phyloP scores from a whole-genome alignment of 495 filamentous ascomycete genomes.

The Geoglossum glabrum region DNA sequence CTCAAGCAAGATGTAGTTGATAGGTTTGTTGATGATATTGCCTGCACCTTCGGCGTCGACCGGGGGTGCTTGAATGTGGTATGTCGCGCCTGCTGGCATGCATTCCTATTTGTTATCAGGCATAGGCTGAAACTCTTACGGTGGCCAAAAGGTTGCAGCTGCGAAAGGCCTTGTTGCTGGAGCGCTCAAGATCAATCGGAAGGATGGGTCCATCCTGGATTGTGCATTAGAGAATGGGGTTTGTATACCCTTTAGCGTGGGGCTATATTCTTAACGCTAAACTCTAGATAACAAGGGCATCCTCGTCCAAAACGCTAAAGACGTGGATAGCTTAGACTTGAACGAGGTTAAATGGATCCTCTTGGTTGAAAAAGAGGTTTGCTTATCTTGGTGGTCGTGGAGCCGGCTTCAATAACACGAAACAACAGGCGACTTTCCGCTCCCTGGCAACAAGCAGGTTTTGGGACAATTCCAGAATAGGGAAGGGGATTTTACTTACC shows the following conservation, averaged over 20 bases:
- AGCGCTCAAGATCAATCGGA: slow-evolving; percentile 17
- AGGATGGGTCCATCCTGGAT: slow-evolving; percentile 10
- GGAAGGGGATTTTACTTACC: slow-evolving; percentile 48
- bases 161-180: slow-evolving; percentile 56
- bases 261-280: background rate
- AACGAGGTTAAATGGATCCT: slow-evolving; percentile 45
- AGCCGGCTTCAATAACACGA: background rate
- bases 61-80: slow-evolving; percentile 47
- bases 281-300: slow-evolving; percentile 28
- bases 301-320: slow-evolving; percentile 39
- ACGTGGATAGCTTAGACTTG: slow-evolving; percentile 34
- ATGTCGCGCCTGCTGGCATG: slow-evolving; percentile 9
- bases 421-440: slow-evolving; percentile 57
- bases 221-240: slow-evolving; percentile 8
- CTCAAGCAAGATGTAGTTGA: slow-evolving; percentile 56
- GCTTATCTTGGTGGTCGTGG: background rate
- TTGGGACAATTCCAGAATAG: slow-evolving; percentile 27
- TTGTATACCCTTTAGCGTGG: background rate
- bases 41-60: slow-evolving; percentile 48
- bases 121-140: background rate
- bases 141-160: slow-evolving; percentile 34
- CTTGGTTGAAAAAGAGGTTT: slow-evolving; percentile 81
- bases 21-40: slow-evolving; percentile 62
- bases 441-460: slow-evolving; percentile 35
- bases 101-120: background rate